Evolutionary conservation across 2,329 filamentous ascomycete genomes (phyloP).

Genomic region (Coniochaeta prunicola): DNA sequence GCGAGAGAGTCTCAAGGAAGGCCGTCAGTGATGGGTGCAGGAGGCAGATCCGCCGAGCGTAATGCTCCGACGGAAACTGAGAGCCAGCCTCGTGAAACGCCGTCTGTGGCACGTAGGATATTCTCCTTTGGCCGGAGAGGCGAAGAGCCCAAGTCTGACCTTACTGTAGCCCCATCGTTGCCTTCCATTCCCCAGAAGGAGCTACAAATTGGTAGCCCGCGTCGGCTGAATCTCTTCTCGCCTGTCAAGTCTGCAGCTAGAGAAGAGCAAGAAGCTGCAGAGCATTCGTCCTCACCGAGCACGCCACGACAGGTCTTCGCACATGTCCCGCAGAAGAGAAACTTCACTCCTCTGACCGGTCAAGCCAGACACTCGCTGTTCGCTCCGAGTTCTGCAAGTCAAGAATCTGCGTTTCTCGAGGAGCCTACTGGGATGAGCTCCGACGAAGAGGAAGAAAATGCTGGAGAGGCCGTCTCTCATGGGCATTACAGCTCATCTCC

Average conservation of each 20-base stretch:
- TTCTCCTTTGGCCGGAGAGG: neutral
- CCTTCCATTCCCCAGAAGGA: constrained; percentile 24
- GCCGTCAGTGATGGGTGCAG: neutral
- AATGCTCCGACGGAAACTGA: neutral
- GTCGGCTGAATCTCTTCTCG: constrained; percentile 27
- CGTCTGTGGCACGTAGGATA: constrained; percentile 1
- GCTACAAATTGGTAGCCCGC: constrained; percentile 21
- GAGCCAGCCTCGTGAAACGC: neutral
- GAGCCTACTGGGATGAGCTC: neutral
- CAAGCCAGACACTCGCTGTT: constrained; percentile 28
- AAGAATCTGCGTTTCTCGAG: neutral
- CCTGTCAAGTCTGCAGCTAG: constrained; percentile 13
- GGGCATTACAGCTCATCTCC: neutral
- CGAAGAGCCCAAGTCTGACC: constrained; percentile 2
- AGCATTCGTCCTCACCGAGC: constrained; percentile 19
- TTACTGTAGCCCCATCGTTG: neutral
- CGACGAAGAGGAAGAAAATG: constrained; percentile 5
- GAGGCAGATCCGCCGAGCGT: neutral
- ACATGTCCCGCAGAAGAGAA: constrained; percentile 36
- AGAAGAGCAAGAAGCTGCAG: constrained; percentile 13
- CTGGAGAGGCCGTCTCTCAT: constrained; percentile 21
- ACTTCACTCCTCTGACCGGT: constrained; percentile 38
- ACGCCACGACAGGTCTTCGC: constrained; percentile 24
- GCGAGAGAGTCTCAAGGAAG: neutral
- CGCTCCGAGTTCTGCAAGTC: constrained; percentile 13